Conservation (phyloP, 169 alveolate species). For the Plasmodium chabaudi region DNA sequence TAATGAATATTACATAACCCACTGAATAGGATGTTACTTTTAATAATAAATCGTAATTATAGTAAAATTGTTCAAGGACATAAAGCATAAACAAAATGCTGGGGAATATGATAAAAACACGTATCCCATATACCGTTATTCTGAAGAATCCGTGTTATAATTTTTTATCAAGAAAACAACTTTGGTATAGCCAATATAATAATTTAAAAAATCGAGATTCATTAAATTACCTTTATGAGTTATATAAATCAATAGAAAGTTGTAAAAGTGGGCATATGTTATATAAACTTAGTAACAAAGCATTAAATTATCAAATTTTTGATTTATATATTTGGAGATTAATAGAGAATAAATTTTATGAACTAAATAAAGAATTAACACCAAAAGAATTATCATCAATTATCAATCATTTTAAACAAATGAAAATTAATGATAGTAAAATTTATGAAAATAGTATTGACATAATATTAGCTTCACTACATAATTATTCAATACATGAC, state of each 20-base stretch:
- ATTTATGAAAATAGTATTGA: constrained; percentile 77
- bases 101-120: too few species aligned
- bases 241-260: constrained; percentile 57
- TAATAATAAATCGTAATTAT: too few species aligned
- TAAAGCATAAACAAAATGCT: too few species aligned
- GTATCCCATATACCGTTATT: too few species aligned
- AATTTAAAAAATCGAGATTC: constrained; percentile 7
- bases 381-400: constrained; percentile 83
- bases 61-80: too few species aligned
- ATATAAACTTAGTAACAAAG: constrained; percentile 76
- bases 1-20: too few species aligned
- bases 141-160: neutral
- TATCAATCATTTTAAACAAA: constrained; percentile 82
- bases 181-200: constrained; percentile 43
- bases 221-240: constrained; percentile 25
- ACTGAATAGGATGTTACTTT: too few species aligned
- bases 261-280: constrained; percentile 49
- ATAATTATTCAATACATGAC: constrained; percentile 79
- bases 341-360: constrained; percentile 74
- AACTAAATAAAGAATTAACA: constrained; percentile 67
- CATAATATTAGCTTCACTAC: constrained; percentile 75
- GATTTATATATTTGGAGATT: constrained; percentile 82
- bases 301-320: constrained; percentile 80
- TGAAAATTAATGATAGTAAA: constrained; percentile 79
- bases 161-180: constrained; percentile 15